Evolutionary conservation across 2,329 filamentous ascomycete species (phyloP).

Genomic region (Ustilaginoidea virens): DNA sequence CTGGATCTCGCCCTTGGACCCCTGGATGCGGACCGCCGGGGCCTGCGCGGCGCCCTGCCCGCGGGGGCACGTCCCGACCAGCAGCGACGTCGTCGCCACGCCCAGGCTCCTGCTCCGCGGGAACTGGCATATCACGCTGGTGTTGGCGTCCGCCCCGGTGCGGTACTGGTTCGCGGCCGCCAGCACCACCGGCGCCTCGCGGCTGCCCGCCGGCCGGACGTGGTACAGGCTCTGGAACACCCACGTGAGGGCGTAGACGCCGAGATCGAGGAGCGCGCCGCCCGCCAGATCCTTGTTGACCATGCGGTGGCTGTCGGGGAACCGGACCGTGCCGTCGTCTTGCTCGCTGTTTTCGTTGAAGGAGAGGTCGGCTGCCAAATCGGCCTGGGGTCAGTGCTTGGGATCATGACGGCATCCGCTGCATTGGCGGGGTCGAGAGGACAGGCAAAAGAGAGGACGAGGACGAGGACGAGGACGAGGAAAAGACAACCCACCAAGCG

Average conservation of each 20-base stretch:
- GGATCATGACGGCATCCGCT: too few relatives aligned
- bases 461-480: not conserved
- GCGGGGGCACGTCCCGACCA: slow-evolving; percentile 46
- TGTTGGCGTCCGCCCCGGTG: slow-evolving; percentile 63
- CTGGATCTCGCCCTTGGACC: slow-evolving; percentile 68
- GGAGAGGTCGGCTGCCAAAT: slow-evolving; percentile 37
- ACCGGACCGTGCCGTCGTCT: slow-evolving; percentile 31
- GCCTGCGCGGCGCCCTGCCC: slow-evolving; percentile 38
- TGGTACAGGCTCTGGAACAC: slow-evolving; percentile 82
- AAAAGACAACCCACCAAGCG: slow-evolving; percentile 24
- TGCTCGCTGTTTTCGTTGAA: slow-evolving; percentile 44
- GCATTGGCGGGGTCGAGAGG: too few relatives aligned
- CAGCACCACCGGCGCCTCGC: slow-evolving; percentile 52
- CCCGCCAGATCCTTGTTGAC: slow-evolving; percentile 72
- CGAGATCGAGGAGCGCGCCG: slow-evolving; percentile 69
- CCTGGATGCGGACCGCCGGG: slow-evolving; percentile 65
- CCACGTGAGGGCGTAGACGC: slow-evolving; percentile 83
- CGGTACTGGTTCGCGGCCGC: slow-evolving; percentile 57
- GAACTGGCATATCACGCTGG: slow-evolving; percentile 65
- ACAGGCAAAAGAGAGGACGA: slow-evolving; percentile 2
- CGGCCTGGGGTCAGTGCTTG: too few relatives aligned
- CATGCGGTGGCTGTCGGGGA: slow-evolving; percentile 54
- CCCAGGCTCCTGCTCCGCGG: slow-evolving; percentile 54
- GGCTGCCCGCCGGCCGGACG: slow-evolving; percentile 50
- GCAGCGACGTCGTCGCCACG: slow-evolving; percentile 52